Evolutionary conservation across 805 yeast genomes (phyloP), one percentile per base, ranked within the genome.

Genomic region (Yarrowia keelungensis): DNA sequence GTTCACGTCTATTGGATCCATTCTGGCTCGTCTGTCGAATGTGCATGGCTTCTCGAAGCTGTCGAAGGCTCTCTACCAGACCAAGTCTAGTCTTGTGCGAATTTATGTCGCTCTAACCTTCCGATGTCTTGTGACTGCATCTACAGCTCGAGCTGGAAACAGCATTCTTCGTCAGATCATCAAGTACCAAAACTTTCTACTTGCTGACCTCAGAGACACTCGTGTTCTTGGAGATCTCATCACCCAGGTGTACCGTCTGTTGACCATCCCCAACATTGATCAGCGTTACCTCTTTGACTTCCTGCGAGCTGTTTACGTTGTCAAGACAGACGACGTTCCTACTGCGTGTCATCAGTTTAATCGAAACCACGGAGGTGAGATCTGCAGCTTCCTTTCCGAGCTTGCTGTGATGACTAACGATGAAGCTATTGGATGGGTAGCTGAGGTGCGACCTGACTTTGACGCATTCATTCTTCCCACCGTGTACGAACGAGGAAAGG

Each of bases 61-160:
- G 5, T 62, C 67, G 11, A 62, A 62, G 39, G 56, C 67, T 2
- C 56, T 62, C n/a, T 49, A 47, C 54, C 67, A 62, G 39, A 62
- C 67, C 56, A 62, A 49, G 36, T 62, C 54, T 14, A 47, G 56
- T 41, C 46, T 62, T 38, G 46, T 47, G 22, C 41, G 56, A 5
- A 49, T 49, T 41, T 62, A 47, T 14, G 54, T 47, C 11, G 54
- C 67, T 22, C 56, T 62, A 11, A 49, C 56, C 8, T 49, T 62
- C 45, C 19, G 56, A 5, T 49, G 54, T 39, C 56, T 62, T 5
- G 32, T 38, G 3, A 62, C 54, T 5, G 56, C 56, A 5, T 38
- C 67, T n/a, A 62, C 54, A 14, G 54, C 54, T 47, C 56, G 56
- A 9, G 45, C 67, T 15, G 67, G 56, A 2, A 62, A 62, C 22